Evolutionary conservation across 2,329 filamentous ascomycete species (phyloP), one percentile per base, ranked within the genome.

Genomic region (Coniochaeta sp.): DNA sequence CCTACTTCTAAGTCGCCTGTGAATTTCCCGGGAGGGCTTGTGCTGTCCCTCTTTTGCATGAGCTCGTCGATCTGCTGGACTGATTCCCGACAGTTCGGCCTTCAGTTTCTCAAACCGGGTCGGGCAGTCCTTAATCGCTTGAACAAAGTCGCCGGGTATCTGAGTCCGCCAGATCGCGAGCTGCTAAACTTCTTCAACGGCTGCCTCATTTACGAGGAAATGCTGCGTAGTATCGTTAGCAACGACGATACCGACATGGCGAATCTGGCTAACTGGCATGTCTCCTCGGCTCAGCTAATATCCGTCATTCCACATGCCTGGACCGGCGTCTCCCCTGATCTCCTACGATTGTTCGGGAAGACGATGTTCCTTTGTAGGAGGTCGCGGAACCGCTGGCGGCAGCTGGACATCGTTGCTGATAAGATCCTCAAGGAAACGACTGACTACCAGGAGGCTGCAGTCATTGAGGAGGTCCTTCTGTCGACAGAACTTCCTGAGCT

Each of bases 21-120:
- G 33, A 57, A 59, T 11, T 68, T 67, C 22, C 68, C 68, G 6
- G 63, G 61, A 17, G 66, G 63, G 19, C 62, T 69, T 6, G 62
- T 69, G 12, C 34, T 69, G 12, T 64, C 68, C 0, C 58, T 69
- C 11, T 69, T 69, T 52, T 69, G 68, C 60, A 68, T 69, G 68
- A 69, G 68, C 50, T 69, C 68, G 11, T 69, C 68, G 26, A 65
- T 69, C 62, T 66, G 64, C 59, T 69, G 68, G 68, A 62, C 68
- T 54, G 68, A 69, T 24, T 58, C 67, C 1, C 64, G 65, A 3
- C 64, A 67, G 44, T 64, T 69, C 3, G 68, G 68, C 3, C 63
- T 66, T 14, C 63, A 66, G 12, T 69, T 64, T 33, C 61, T 69
- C 11, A 60, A 64, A 36, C 65, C 67, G 28, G 67, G 67, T 0